A percentile compares a stretch with the other conserved stretches of the same genome.
Conservation (phyloP, 2,329 filamentous ascomycete species). For the Colletotrichum sp. region DNA sequence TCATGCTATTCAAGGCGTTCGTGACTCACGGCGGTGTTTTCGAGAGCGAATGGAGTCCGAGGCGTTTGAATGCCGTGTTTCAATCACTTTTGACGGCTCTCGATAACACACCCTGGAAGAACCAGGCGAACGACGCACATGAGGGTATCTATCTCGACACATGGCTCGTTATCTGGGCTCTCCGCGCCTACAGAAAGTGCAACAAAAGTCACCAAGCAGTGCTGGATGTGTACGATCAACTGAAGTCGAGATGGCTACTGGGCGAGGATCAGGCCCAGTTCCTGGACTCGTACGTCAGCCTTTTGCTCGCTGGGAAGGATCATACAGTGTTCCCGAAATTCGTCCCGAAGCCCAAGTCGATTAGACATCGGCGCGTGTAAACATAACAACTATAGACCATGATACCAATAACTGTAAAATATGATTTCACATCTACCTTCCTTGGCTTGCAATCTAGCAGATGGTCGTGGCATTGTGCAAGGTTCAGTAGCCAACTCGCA, state of each 20-base stretch:
- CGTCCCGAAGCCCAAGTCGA: not conserved
- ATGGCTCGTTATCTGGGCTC: slow-evolving; percentile 66
- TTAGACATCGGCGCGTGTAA: not conserved
- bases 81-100: slow-evolving; percentile 64
- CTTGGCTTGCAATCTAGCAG: not conserved
- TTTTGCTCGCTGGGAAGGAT: slow-evolving; percentile 40
- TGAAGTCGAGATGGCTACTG: slow-evolving; percentile 54
- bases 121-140: slow-evolving; percentile 22
- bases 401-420: slow-evolving; percentile 17
- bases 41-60: slow-evolving; percentile 73
- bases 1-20: slow-evolving; percentile 86
- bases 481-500: too few relatives aligned
- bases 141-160: slow-evolving; percentile 57
- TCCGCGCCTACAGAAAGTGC: slow-evolving; percentile 70
- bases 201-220: slow-evolving; percentile 52
- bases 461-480: not conserved
- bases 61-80: slow-evolving; percentile 73
- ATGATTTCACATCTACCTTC: not conserved
- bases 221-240: slow-evolving; percentile 57
- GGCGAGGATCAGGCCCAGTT: slow-evolving; percentile 45
- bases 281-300: slow-evolving; percentile 51
- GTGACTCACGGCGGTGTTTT: slow-evolving; percentile 69
- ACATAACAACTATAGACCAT: not conserved
- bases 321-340: not conserved
- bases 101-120: slow-evolving; percentile 38